These are phyloP conservation scores for Calycina herbarum DNA, from an alignment of 2,329 filamentous ascomycete species.

Conservation along the genomic window DNA sequence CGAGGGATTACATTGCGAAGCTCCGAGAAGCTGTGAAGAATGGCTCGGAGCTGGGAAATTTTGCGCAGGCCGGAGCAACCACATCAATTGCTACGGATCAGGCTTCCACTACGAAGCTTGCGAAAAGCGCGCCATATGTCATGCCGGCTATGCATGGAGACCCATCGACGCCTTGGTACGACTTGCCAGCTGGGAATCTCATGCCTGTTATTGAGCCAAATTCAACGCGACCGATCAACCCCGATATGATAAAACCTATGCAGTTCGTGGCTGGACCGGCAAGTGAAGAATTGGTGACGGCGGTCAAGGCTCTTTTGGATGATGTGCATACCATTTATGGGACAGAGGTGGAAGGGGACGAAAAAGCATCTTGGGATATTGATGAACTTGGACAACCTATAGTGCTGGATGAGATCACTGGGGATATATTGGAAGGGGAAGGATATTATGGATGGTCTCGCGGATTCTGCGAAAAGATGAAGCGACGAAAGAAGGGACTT, in stretches of 20 bases:
- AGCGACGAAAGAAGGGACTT: conserved; percentile 46
- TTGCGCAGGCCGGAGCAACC: conserved; percentile 29
- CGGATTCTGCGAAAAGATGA: conserved; percentile 80
- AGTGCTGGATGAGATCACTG: conserved; percentile 64
- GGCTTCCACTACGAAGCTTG: conserved; percentile 51
- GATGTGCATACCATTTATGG: conserved; percentile 70
- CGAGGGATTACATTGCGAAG: conserved; percentile 51
- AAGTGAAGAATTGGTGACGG: conserved; percentile 62
- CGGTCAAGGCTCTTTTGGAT: conserved; percentile 69
- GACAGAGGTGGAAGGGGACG: conserved; percentile 47
- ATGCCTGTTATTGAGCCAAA: conserved; percentile 77
- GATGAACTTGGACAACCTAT: conserved; percentile 73
- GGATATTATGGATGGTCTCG: conserved; percentile 90
- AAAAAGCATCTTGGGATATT: conserved; percentile 59
- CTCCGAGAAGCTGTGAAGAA: conserved; percentile 59
- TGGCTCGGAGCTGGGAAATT: conserved; percentile 36
- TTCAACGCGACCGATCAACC: conserved; percentile 71
- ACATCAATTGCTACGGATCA: conserved; percentile 18
- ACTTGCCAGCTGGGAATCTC: conserved; percentile 79
- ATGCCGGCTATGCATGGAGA: conserved; percentile 80
- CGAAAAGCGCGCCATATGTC: conserved; percentile 63
- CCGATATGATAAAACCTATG: conserved; percentile 68
- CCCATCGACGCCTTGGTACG: conserved; percentile 70
- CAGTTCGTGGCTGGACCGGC: conserved; percentile 69
- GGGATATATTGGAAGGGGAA: conserved; percentile 60